Percentiles rank a stretch among this genome's conserved stretches.
Evolutionary conservation across 1,284 basidiomycete genomes (phyloP).

Genomic region (Sanguinoderma infundibulare): DNA sequence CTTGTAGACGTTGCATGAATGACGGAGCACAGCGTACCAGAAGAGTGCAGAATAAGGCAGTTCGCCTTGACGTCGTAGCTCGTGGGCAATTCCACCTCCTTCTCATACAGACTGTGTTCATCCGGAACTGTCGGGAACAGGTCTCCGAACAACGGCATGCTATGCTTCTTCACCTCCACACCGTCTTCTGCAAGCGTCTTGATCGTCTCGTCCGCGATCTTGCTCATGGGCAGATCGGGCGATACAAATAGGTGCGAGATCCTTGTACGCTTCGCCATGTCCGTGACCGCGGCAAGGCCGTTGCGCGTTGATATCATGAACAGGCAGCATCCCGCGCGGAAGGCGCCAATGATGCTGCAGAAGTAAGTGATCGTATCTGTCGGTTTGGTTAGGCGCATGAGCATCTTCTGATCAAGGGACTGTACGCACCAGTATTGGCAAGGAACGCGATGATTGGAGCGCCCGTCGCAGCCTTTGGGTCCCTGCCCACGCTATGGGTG

Average conservation of each 20-base stretch:
- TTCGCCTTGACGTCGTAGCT: slow-evolving; percentile 5
- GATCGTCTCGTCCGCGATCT: slow-evolving; percentile 9
- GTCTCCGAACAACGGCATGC: slow-evolving; percentile 24
- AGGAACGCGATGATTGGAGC: slow-evolving; percentile 25
- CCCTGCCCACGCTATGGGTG: not conserved
- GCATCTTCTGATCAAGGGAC: not conserved
- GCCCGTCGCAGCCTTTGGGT: not conserved
- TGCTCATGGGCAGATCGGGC: slow-evolving; percentile 22
- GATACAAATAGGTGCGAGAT: slow-evolving; percentile 35
- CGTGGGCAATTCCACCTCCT: slow-evolving; percentile 10
- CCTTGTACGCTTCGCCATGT: slow-evolving; percentile 38
- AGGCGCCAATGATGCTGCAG: slow-evolving; percentile 32
- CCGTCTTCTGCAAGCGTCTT: slow-evolving; percentile 1
- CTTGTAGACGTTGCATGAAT: slow-evolving; percentile 9
- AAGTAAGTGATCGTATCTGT: slow-evolving; percentile 41
- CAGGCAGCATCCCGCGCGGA: slow-evolving; percentile 32
- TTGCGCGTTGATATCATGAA: slow-evolving; percentile 48
- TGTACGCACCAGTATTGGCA: slow-evolving; percentile 8
- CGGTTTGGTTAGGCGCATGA: not conserved
- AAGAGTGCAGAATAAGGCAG: slow-evolving; percentile 27
- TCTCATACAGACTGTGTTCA: slow-evolving; percentile 8
- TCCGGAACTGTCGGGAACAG: slow-evolving; percentile 10
- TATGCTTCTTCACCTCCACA: slow-evolving; percentile 2
- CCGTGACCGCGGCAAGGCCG: slow-evolving; percentile 37
- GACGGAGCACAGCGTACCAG: slow-evolving; percentile 24